Base-by-base conservation (phyloP, 2,329 filamentous ascomycete genomes). In the Botrytis sinoallii region DNA sequence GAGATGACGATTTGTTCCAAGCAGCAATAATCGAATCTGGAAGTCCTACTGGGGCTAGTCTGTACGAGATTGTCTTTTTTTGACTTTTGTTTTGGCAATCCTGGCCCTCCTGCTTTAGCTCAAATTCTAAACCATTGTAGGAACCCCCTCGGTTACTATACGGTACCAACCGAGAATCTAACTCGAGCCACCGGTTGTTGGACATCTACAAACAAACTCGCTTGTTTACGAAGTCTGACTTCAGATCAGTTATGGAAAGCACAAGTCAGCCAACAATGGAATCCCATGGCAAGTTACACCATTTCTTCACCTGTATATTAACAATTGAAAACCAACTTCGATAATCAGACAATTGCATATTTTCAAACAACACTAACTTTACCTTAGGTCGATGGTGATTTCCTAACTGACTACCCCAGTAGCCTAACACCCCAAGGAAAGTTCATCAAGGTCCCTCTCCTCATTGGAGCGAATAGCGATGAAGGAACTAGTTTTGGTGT, bases 1-100 rank as follows among this genome's bases (percentile, higher is more conserved):
- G 86, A 46, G 83, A 90, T 72, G 87, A 90, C 73, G 81, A 83
- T 0, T 81, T 90, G 0, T 90, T 89, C 77, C 84, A 84, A 6
- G 85, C 81, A 12, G 88, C 85, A 3, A 89, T 88, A 63, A 81
- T 86, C 71, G 84, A 90, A 71, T 88, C 85, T 20, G 87, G 87
- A 6, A 82, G 83, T 0, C 76, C 77, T 1, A 73, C 79, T 14
- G 75, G 77, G 8, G 60, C 46, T 32, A 65, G 70, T 55, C 38
- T 71, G 70, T 70, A 63, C 10, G 57, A 40, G 4, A 22, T 18
- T 9, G 16, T 1, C 38, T n/a, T 38, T 8, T 22, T 38, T 22
- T 20, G 3, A 42, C 8, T 38, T 38, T 38, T 38, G 0, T 42
- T 14, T 42, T 42, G 14, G 12, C 40, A 55, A 55, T 55, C 2